Conservation (phyloP, 106 monocot species). For the Platanthera zijinensis region DNA sequence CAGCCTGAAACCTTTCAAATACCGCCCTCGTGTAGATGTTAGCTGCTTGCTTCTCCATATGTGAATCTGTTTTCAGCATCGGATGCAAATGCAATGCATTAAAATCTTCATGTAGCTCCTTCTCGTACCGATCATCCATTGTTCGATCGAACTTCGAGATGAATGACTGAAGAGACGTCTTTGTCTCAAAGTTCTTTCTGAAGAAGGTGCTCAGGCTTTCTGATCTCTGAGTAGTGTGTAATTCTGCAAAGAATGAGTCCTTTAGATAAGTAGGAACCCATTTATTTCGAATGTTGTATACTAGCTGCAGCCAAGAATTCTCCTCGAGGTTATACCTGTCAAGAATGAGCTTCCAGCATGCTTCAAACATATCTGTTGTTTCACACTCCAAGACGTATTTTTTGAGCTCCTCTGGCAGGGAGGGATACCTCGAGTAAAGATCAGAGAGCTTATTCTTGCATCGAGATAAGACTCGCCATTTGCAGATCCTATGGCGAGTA, state of each 20-base stretch:
- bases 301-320: constrained; percentile 57
- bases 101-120: constrained; percentile 52
- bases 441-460: constrained; percentile 59
- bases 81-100: constrained; percentile 14
- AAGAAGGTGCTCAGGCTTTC: constrained; percentile 63
- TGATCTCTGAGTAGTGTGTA: constrained; percentile 37
- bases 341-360: constrained; percentile 41
- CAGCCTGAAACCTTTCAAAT: constrained; percentile 64
- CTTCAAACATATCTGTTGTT: constrained; percentile 33
- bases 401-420: constrained; percentile 41
- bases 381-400: constrained; percentile 43
- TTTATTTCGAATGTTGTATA: constrained; percentile 40
- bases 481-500: constrained; percentile 53
- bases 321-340: constrained; percentile 55
- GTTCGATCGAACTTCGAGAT: constrained; percentile 51
- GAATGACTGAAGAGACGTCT: constrained; percentile 32
- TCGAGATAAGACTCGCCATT: constrained; percentile 50
- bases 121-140: constrained; percentile 38
- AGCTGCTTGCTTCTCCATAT: constrained; percentile 58
- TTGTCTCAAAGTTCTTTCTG: constrained; percentile 37
- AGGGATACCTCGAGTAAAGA: constrained; percentile 30
- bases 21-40: constrained; percentile 46
- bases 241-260: constrained; percentile 65
- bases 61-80: constrained; percentile 41
- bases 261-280: constrained; percentile 66